A percentile compares a stretch with the other conserved stretches of the same genome.
phyloP scores from a whole-genome alignment of 768 basidiomycete species.

The Boletus rubroflammeus region DNA sequence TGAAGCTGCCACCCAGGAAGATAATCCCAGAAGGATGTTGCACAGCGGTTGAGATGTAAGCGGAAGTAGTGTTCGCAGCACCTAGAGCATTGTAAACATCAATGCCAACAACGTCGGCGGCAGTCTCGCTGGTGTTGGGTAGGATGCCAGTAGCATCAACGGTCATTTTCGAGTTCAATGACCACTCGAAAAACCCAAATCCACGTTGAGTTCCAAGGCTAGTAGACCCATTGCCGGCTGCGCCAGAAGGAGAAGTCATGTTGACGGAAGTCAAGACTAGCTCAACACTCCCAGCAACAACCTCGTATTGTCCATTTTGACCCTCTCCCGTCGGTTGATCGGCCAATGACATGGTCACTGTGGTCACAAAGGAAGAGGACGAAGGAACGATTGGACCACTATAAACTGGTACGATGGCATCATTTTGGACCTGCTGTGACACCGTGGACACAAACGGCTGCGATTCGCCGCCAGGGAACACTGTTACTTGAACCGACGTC shows the following conservation, averaged over 20 bases:
- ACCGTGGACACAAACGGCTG: constrained; percentile 66
- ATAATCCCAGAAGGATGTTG: constrained; percentile 64
- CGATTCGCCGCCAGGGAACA: constrained; percentile 72
- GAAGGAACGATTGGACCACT: constrained; percentile 79
- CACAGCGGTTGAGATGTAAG: constrained; percentile 50
- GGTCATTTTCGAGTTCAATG: constrained; percentile 41
- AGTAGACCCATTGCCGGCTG: constrained; percentile 28
- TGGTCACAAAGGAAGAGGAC: constrained; percentile 65
- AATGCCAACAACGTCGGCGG: constrained; percentile 59
- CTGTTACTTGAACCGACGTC: constrained; percentile 77
- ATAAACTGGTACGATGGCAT: constrained; percentile 66
- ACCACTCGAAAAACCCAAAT: constrained; percentile 93
- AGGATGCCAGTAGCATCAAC: constrained; percentile 61
- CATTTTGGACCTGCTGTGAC: constrained; percentile 65
- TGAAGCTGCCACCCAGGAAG: constrained; percentile 78
- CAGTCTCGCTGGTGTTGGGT: constrained; percentile 67
- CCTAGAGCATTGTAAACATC: constrained; percentile 62
- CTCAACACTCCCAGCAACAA: constrained; percentile 87
- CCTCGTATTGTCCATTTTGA: constrained; percentile 63
- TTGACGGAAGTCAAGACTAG: constrained; percentile 66
- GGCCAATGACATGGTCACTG: constrained; percentile 72
- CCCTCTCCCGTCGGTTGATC: constrained; percentile 60
- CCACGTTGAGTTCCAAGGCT: constrained; percentile 41
- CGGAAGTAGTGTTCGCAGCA: constrained; percentile 33
- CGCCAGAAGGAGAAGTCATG: constrained; percentile 34